phyloP scores from a whole-genome alignment of 225 moss, liverwort and hornwort genomes.

The Bryum argenteum region DNA sequence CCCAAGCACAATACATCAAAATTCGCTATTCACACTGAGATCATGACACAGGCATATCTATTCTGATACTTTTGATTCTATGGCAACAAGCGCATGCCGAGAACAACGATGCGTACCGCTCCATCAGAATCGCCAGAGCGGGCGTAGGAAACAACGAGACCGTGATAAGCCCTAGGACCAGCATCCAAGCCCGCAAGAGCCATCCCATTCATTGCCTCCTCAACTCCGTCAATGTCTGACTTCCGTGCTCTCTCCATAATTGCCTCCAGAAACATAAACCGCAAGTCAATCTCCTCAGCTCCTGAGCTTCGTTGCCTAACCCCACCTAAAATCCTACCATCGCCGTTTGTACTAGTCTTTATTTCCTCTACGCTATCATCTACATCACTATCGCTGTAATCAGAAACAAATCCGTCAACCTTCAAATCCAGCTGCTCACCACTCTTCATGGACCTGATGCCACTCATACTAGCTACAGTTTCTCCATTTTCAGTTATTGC shows the following conservation, averaged over 20 bases:
- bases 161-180: slow-evolving; percentile 90
- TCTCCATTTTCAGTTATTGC: slow-evolving; percentile 22
- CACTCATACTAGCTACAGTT: slow-evolving; percentile 33
- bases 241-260: slow-evolving; percentile 85
- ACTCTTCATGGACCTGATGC: slow-evolving; percentile 43
- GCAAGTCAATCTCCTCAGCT: slow-evolving; percentile 75
- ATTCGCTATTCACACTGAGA: slow-evolving; percentile 12
- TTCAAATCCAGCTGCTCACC: slow-evolving; percentile 34
- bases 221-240: slow-evolving; percentile 79
- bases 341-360: slow-evolving; percentile 17
- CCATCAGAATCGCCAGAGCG: slow-evolving; percentile 78
- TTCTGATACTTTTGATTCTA: too few species aligned
- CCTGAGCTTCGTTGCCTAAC: slow-evolving; percentile 36
- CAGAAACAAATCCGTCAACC: slow-evolving; percentile 40
- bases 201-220: slow-evolving; percentile 89
- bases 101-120: slow-evolving; percentile 62
- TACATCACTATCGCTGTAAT: slow-evolving; percentile 44
- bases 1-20: slow-evolving; percentile 6
- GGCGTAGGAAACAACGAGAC: slow-evolving; percentile 76
- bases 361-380: slow-evolving; percentile 38
- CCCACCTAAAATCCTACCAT: slow-evolving; percentile 35
- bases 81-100: slow-evolving; percentile 2
- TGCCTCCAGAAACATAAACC: slow-evolving; percentile 88
- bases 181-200: slow-evolving; percentile 80
- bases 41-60: neutral